Base-by-base conservation (phyloP, 352 stramenopile species). In the Globisporangium camurandrum region DNA sequence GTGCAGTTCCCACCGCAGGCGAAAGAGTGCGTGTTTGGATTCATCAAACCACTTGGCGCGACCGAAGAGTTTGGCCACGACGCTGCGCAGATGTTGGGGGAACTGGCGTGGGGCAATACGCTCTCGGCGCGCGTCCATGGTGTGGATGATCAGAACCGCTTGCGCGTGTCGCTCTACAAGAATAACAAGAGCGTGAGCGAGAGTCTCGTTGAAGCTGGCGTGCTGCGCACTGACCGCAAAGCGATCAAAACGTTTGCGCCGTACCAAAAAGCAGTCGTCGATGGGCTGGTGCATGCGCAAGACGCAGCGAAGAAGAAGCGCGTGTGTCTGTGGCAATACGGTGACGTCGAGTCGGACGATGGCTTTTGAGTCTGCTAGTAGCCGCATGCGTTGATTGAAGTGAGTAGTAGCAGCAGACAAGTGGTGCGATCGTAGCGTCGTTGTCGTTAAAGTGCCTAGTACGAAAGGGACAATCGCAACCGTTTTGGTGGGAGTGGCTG, bases 281-380 rank as follows among this genome's bases (percentile, higher is more conserved):
- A 96, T 10, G 78, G 88, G n/a, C 70, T 99, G 33, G 57, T 89
- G 31, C 73, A 70, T 33, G 90, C 90, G n/a, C 90, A 98, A 64
- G 82, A 97, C 40, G 70, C 53, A 24, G 95, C 95, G 11, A 96
- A 97, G 66, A 93, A 87, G 56, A 86, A 90, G 58, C 92, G 94
- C 43, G 65, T 89, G 51, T 94, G 91, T 50, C 83, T 98, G 70
- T 99, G 95, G 95, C 80, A 88, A 56, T 98, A 98, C 67, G 96
- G 96, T 22, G 96, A 99, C 59, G 88, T 98, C 42, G 91, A 96
- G 57, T 97, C 97, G 51, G 93, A 98, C 51, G 95, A 98, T 52
- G 70, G 54, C 19, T 63, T 52, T 33, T 52, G 51, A 24, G 33
- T 38, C 8, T 4, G 31, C 12, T 37, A 3, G 31, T n/a, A n/a